These are phyloP conservation scores for Tetracentron sinense DNA, from an alignment of 164 flowering plant genomes.

Conservation along the genomic window DNA sequence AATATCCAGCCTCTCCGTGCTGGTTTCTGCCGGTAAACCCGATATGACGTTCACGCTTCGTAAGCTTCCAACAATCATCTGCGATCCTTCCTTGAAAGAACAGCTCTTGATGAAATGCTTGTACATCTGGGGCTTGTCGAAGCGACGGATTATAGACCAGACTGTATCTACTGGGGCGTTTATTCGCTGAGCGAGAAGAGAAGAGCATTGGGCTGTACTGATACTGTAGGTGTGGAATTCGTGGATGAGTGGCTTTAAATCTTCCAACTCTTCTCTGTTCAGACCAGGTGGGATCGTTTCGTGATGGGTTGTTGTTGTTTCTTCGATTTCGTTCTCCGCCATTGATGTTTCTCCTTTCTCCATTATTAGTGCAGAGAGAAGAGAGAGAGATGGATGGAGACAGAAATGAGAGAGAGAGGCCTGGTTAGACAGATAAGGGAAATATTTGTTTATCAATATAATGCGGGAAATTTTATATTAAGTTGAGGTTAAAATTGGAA, in stretches of 20 bases:
- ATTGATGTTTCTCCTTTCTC: slow-evolving; percentile 5
- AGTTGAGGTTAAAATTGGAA: too few relatives aligned
- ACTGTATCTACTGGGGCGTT: slow-evolving; percentile 56
- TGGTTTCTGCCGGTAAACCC: slow-evolving; percentile 34
- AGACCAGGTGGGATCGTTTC: slow-evolving; percentile 39
- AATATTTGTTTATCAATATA: too few relatives aligned
- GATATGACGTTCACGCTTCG: slow-evolving; percentile 33
- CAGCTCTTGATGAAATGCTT: slow-evolving; percentile 22
- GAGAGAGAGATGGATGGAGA: too few relatives aligned
- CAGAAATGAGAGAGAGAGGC: too few relatives aligned
- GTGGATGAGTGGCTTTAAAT: slow-evolving; percentile 29
- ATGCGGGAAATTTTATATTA: too few relatives aligned
- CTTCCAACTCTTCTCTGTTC: slow-evolving; percentile 45
- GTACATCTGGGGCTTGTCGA: slow-evolving; percentile 34
- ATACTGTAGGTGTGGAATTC: slow-evolving; percentile 59
- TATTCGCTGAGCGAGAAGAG: slow-evolving; percentile 69
- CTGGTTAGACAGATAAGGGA: too few relatives aligned
- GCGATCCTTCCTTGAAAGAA: too few relatives aligned
- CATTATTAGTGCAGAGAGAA: too few relatives aligned
- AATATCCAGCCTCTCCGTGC: slow-evolving; percentile 36
- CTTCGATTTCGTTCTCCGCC: too few relatives aligned
- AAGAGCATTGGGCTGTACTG: slow-evolving; percentile 59
- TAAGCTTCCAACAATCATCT: neutral
- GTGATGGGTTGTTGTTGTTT: slow-evolving; percentile 17
- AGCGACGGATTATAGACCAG: too few relatives aligned